Conservation (phyloP, 2,329 filamentous ascomycete species). For the Nothophaeocryptopus gaeumannii region DNA sequence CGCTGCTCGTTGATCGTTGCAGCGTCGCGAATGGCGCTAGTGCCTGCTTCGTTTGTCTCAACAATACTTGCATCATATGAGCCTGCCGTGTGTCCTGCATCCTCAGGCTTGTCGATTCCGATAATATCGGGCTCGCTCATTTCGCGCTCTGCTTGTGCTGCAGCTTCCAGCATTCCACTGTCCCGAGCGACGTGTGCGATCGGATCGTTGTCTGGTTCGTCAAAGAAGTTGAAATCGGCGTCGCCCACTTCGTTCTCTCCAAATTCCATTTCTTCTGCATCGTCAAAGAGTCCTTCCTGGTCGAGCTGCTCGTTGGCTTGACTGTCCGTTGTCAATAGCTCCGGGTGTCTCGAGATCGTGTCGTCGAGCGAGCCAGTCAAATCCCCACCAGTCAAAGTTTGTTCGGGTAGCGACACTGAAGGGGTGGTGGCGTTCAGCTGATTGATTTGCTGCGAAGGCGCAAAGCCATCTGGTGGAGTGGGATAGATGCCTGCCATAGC, state of each 20-base stretch:
- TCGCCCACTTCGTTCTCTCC: slow-evolving; percentile 53
- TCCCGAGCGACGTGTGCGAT: background rate
- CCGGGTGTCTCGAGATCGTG: slow-evolving; percentile 2
- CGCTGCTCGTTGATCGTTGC: background rate
- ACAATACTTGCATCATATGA: background rate
- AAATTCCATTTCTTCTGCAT: slow-evolving; percentile 44
- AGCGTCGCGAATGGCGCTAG: background rate
- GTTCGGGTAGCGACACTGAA: slow-evolving; percentile 15
- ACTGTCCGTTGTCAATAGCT: background rate
- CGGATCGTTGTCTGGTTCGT: slow-evolving; percentile 52
- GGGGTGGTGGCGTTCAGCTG: slow-evolving; percentile 16
- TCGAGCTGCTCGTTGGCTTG: slow-evolving; percentile 35
- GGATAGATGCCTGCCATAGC: slow-evolving; percentile 61
- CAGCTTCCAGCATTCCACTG: background rate
- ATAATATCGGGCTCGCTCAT: too few species aligned
- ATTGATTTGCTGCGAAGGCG: slow-evolving; percentile 25
- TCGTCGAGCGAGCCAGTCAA: slow-evolving; percentile 1
- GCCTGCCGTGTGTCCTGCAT: background rate
- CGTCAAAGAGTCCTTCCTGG: slow-evolving; percentile 64
- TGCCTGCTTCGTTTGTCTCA: background rate
- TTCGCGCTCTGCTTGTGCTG: too few species aligned
- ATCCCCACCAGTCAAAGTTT: slow-evolving; percentile 1
- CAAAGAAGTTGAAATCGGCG: slow-evolving; percentile 80
- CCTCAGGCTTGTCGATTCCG: background rate
- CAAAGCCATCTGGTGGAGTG: slow-evolving; percentile 63